A percentile compares a stretch with the other conserved stretches of the same genome.
Conservation (phyloP, 495 filamentous ascomycete species). For the Aspergillus hancockii region DNA sequence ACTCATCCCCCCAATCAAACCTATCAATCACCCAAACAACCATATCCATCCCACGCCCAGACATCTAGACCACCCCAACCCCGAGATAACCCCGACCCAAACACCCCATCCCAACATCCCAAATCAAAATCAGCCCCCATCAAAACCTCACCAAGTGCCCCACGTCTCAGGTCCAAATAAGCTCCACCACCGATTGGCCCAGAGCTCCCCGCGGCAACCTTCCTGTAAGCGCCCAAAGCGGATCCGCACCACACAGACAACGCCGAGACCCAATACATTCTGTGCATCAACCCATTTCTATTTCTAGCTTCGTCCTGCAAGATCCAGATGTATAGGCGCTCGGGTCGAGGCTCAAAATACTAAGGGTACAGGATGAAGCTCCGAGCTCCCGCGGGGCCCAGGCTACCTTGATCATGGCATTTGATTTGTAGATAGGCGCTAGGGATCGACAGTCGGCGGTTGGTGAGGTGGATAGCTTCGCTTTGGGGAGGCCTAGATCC, state of each 20-base stretch:
- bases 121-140: background rate
- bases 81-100: background rate
- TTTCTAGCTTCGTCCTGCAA: background rate
- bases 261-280: background rate
- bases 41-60: background rate
- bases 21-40: background rate
- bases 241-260: background rate
- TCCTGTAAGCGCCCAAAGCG: background rate
- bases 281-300: background rate
- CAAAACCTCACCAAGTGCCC: background rate
- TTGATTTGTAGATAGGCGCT: background rate
- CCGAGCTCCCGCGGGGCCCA: background rate
- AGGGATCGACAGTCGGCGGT: background rate
- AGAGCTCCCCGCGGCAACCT: conserved; percentile 3
- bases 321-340: background rate
- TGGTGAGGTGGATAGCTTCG: background rate
- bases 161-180: conserved; percentile 4
- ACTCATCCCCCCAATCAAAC: background rate
- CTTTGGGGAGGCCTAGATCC: background rate
- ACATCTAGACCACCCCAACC: background rate
- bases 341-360: background rate
- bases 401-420: background rate
- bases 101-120: background rate
- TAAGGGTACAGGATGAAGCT: background rate
- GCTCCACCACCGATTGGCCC: conserved; percentile 2